These are phyloP conservation scores for Kwoniella shivajii DNA, from an alignment of 1,284 basidiomycete genomes.

Conservation along the genomic window DNA sequence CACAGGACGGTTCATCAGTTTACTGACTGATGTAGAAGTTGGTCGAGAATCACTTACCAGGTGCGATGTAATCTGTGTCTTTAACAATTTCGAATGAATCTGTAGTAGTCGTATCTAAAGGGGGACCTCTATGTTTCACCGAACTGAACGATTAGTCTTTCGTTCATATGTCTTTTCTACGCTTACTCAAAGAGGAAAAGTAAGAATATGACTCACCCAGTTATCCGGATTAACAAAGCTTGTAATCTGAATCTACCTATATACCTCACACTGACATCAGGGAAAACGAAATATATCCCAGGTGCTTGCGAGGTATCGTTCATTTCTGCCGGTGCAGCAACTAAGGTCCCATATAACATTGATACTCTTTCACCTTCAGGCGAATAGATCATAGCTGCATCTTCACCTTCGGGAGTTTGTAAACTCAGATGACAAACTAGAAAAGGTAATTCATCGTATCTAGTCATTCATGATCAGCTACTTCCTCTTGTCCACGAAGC, in stretches of 20 bases:
- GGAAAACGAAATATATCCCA: slow-evolving; percentile 83
- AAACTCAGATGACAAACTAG: slow-evolving; percentile 76
- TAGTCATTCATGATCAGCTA: no score
- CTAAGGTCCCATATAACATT: slow-evolving; percentile 78
- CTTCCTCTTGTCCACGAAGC: no score
- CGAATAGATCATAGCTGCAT: slow-evolving; percentile 32
- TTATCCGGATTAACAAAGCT: slow-evolving; percentile 72
- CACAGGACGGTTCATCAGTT: neutral
- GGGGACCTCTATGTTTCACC: slow-evolving; percentile 42
- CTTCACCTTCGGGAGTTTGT: slow-evolving; percentile 39
- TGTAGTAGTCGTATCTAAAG: slow-evolving; percentile 65
- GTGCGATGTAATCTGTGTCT: slow-evolving; percentile 71
- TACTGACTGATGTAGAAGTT: neutral
- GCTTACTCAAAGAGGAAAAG: neutral
- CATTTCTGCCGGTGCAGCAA: slow-evolving; percentile 74
- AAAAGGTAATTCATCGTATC: slow-evolving; percentile 78
- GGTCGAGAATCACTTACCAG: slow-evolving; percentile 62
- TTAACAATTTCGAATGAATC: slow-evolving; percentile 74
- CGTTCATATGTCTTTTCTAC: slow-evolving; percentile 1
- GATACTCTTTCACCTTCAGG: slow-evolving; percentile 30
- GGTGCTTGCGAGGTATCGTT: slow-evolving; percentile 73
- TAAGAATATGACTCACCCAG: slow-evolving; percentile 62
- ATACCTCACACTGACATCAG: slow-evolving; percentile 80
- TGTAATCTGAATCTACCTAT: slow-evolving; percentile 74
- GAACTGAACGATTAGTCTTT: no score